Base-by-base conservation (phyloP, 257 asterid species). In the Handroanthus guayacan region DNA sequence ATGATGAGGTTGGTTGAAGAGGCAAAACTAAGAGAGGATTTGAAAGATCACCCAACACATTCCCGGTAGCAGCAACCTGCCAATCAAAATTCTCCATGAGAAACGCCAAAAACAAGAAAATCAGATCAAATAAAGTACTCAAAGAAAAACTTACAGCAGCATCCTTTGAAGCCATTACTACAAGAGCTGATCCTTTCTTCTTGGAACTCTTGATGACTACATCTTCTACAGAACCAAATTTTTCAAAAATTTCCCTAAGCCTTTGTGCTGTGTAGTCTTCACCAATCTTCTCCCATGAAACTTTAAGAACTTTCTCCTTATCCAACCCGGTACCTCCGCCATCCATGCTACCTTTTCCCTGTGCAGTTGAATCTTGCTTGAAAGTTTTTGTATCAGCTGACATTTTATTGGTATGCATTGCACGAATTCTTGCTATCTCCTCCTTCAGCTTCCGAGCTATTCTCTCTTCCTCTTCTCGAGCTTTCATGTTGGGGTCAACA, bases 251-350 rank as follows among this genome's bases (percentile, higher is more conserved):
- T 62, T 89, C 97, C 52, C 75, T 79, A 54, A 95, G 87, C 65
- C 84, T 84, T 71, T 82, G 86, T 2, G 93, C 89, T 10, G 91
- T 85, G 74, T 95, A 95, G 71, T 81, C 97, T 71, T 68, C 87
- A n/a, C 95, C 96, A 2, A 48, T 58, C 87, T 87, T 92, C 82
- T 92, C 97, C 98, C 98, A 95, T 1, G 97, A 87, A 51, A 95
- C 97, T 83, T 91, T 95, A 62, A 95, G 97, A 58, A 89, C 78
- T 81, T 89, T 95, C 62, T 81, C 92, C 82, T 84, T 92, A 60
- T 92, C 97, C 77, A 86, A 70, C 39, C 67, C 84, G 31, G 25
- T 75, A 50, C 71, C 84, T 60, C 85, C 87, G 45, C 82, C 78
- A 75, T 71, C 87, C 36, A 17, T 13, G 57, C 82, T 66, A 43